Percentiles rank a stretch among this genome's conserved stretches.
Evolutionary conservation across 305 asterid genomes (phyloP).

Genomic region (Fraxinus platypoda): DNA sequence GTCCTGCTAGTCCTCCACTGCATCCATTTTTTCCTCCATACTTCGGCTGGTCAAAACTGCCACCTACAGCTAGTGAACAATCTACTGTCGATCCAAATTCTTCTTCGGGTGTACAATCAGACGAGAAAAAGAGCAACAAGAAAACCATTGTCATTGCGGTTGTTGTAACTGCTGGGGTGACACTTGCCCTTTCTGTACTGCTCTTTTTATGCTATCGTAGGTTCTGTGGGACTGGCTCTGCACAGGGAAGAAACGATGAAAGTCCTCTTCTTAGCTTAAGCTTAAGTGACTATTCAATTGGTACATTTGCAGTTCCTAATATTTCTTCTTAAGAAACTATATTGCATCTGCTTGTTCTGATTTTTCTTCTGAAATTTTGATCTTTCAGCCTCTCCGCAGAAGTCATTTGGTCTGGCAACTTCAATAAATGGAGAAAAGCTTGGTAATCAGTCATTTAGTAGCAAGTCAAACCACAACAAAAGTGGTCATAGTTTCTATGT

Average conservation of each 20-base stretch:
- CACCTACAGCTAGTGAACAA: conserved; percentile 34
- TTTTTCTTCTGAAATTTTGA: conserved; percentile 25
- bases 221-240: conserved; percentile 44
- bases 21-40: conserved; percentile 49
- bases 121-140: conserved; percentile 33
- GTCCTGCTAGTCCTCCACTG: conserved; percentile 42
- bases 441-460: conserved; percentile 42
- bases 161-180: conserved; percentile 60
- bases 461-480: conserved; percentile 34
- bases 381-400: conserved; percentile 70
- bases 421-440: conserved; percentile 49
- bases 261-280: conserved; percentile 96
- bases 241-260: conserved; percentile 68
- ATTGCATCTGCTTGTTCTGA: conserved; percentile 20
- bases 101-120: conserved; percentile 32
- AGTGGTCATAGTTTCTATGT: conserved; percentile 32
- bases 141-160: conserved; percentile 63
- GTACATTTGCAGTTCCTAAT: conserved; percentile 36
- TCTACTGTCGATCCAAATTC: conserved; percentile 21
- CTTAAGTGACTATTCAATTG: conserved; percentile 72
- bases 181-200: conserved; percentile 47
- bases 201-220: conserved; percentile 60
- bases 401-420: conserved; percentile 43
- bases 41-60: conserved; percentile 29
- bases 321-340: conserved; percentile 5